Evolutionary conservation across 2,329 filamentous ascomycete genomes (phyloP).

Genomic region (Pestalotiopsis sp.): DNA sequence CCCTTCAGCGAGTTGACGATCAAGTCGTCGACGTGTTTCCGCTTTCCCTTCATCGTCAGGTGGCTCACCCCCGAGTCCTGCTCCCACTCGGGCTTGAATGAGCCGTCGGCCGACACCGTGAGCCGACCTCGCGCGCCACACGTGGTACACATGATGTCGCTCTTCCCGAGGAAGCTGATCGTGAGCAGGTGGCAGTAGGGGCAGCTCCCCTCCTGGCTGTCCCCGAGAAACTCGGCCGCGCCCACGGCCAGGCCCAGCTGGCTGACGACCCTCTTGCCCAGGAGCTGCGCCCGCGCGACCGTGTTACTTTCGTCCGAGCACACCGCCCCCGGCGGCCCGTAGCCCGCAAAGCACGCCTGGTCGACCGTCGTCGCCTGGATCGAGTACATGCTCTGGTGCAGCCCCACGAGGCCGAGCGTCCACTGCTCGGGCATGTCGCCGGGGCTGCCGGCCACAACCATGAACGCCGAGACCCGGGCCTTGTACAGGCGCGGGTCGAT

Average conservation of each 20-base stretch:
- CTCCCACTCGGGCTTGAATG: slow-evolving; percentile 2
- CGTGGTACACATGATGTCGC: not conserved
- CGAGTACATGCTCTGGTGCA: not conserved
- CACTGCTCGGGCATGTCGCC: not conserved
- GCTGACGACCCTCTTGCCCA: not conserved
- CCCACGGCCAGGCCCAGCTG: not conserved
- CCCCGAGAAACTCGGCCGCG: not conserved
- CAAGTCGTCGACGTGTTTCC: not conserved
- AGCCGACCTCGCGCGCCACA: not conserved
- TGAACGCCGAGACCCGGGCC: not conserved
- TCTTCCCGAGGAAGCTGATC: not conserved
- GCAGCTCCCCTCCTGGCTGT: not conserved
- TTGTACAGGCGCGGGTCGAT: not conserved
- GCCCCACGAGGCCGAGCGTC: not conserved
- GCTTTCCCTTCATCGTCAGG: not conserved
- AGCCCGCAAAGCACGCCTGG: not conserved
- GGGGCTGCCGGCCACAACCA: not conserved
- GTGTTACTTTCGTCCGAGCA: not conserved
- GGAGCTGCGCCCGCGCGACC: not conserved
- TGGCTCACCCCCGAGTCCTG: not conserved
- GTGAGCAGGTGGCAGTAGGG: not conserved
- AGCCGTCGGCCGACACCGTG: not conserved
- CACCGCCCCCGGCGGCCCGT: not conserved
- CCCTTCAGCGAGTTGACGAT: not conserved
- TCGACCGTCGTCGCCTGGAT: slow-evolving; percentile 4